A percentile compares a stretch with the other conserved stretches of the same genome.
These are phyloP conservation scores for Chytriomyces confervae DNA, from an alignment of 192 early-diverging fungal genomes.

Conservation along the genomic window DNA sequence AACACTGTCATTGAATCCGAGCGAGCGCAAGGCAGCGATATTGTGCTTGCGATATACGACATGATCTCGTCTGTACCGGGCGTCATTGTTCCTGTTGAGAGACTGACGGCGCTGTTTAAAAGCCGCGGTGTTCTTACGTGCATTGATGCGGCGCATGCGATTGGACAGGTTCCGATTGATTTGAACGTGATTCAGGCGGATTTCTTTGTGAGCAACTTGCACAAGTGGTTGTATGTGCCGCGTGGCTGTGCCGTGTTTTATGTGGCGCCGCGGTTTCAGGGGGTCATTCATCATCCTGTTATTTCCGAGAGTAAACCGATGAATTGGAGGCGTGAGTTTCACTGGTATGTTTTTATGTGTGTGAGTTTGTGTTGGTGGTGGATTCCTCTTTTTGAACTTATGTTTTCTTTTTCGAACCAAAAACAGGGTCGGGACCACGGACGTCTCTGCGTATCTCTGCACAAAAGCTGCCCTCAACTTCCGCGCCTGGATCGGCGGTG, in stretches of 20 bases:
- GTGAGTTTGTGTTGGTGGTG: no score
- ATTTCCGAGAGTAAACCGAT: background rate
- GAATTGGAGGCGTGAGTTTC: constrained; percentile 26
- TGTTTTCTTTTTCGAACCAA: no score
- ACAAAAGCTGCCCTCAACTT: constrained; percentile 54
- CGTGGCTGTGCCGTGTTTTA: constrained; percentile 62
- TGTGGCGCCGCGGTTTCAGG: constrained; percentile 56
- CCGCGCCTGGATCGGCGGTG: constrained; percentile 63
- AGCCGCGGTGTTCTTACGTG: constrained; percentile 54
- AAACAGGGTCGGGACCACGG: constrained; percentile 30
- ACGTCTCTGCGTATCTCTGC: constrained; percentile 38
- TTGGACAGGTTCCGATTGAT: constrained; percentile 70
- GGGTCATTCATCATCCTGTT: constrained; percentile 23
- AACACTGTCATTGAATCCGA: constrained; percentile 44
- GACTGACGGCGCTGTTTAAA: constrained; percentile 44
- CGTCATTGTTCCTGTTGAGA: constrained; percentile 53
- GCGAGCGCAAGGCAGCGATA: constrained; percentile 35
- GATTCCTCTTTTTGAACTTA: background rate
- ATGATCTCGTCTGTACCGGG: constrained; percentile 61
- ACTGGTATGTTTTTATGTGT: background rate
- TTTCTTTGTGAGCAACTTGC: constrained; percentile 66
- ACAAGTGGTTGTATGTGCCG: constrained; percentile 72
- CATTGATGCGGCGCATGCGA: constrained; percentile 72
- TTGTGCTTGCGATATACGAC: constrained; percentile 60
- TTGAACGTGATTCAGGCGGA: constrained; percentile 22